A percentile compares a stretch with the other conserved stretches of the same genome.
phyloP scores from a whole-genome alignment of 2,329 filamentous ascomycete genomes.

The Cercospora zeina region DNA sequence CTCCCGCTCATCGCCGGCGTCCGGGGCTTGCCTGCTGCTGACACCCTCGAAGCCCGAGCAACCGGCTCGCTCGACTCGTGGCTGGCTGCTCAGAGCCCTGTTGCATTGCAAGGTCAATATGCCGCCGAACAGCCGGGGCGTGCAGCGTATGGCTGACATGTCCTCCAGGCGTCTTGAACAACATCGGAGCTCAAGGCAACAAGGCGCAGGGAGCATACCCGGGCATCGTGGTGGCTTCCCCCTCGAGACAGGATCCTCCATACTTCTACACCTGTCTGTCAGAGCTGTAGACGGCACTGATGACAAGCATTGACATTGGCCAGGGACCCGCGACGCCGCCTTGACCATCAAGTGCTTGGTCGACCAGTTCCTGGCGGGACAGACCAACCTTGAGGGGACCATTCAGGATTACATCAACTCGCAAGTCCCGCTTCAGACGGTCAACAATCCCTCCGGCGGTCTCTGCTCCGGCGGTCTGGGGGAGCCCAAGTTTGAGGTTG shows the following conservation, averaged over 20 bases:
- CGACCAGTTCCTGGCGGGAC: constrained; percentile 64
- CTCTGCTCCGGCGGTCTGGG: constrained; percentile 58
- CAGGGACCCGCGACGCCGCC: constrained; percentile 69
- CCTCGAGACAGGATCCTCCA: constrained; percentile 55
- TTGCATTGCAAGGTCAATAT: constrained; percentile 49
- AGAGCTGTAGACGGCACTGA: too few species aligned
- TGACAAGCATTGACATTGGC: too few species aligned
- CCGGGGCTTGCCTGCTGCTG: constrained; percentile 16
- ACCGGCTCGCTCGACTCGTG: constrained; percentile 35
- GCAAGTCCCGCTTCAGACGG: constrained; percentile 65
- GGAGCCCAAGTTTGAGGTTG: constrained; percentile 72
- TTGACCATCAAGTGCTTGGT: constrained; percentile 68
- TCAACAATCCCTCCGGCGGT: constrained; percentile 68
- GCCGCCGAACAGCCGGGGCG: neutral
- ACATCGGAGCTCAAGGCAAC: constrained; percentile 56
- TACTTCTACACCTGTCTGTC: constrained; percentile 66
- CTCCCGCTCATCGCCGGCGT: constrained; percentile 19
- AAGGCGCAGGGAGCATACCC: constrained; percentile 51
- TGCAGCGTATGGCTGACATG: neutral
- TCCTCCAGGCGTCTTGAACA: constrained; percentile 49
- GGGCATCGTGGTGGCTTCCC: constrained; percentile 58
- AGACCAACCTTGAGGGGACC: constrained; percentile 54
- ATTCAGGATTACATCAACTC: constrained; percentile 69
- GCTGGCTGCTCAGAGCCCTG: constrained; percentile 48
- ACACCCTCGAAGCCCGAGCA: constrained; percentile 22